Conservation (phyloP, 345 rosid species). For the Microthlaspi erraticum region DNA sequence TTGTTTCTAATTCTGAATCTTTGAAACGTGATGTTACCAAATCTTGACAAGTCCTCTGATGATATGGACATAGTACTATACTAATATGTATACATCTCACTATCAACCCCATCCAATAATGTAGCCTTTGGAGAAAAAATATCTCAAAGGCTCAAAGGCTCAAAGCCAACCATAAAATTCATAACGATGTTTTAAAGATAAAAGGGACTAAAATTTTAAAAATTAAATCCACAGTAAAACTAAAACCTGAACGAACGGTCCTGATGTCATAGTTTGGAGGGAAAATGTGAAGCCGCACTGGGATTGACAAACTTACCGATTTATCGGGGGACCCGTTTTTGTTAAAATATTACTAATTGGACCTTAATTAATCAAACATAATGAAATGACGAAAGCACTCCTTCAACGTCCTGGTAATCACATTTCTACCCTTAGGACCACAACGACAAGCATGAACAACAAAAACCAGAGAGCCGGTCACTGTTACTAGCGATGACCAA, state of each 20-base stretch:
- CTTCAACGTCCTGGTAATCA: not conserved
- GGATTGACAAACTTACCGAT: constrained; percentile 18
- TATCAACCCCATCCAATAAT: too few species aligned
- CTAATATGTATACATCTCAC: too few species aligned
- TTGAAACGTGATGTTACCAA: constrained; percentile 21
- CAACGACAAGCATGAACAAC: constrained; percentile 26
- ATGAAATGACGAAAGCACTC: not conserved
- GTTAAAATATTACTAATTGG: not conserved
- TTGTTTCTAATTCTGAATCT: constrained; percentile 3
- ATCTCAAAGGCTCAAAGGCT: too few species aligned
- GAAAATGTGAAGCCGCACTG: constrained; percentile 1
- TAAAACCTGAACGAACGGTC: constrained; percentile 35
- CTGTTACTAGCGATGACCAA: not conserved
- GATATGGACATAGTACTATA: too few species aligned
- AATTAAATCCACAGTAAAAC: too few species aligned
- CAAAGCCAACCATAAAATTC: not conserved
- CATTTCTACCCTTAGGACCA: constrained; percentile 23
- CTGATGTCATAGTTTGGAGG: constrained; percentile 25
- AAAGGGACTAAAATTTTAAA: not conserved
- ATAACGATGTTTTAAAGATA: constrained; percentile 4
- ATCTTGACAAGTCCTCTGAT: constrained; percentile 6
- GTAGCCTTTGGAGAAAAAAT: too few species aligned
- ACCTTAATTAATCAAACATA: not conserved
- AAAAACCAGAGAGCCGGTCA: constrained; percentile 23
- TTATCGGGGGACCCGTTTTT: constrained; percentile 6